Conservation (phyloP, 129 eudicot genomes). For the Artemisia annua region DNA sequence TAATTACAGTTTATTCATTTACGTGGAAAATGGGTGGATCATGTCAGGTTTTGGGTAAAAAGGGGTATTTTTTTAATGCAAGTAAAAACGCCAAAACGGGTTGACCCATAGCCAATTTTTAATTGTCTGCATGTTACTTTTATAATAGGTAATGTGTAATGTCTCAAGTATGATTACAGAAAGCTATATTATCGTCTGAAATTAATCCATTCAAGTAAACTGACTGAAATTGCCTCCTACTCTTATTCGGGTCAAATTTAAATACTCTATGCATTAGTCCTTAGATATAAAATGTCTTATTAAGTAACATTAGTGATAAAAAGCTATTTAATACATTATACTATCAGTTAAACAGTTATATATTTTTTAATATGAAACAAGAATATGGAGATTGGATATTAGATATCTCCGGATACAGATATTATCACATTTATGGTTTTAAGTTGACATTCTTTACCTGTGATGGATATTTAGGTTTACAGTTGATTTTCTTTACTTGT, state of each 20-base stretch:
- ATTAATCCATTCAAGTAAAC: neutral
- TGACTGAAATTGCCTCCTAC: too few species aligned
- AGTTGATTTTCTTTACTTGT: slow-evolving; percentile 14
- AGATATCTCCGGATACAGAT: too few species aligned
- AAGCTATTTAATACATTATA: too few species aligned
- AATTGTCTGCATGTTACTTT: neutral
- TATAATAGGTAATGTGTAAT: neutral
- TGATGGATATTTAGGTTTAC: neutral
- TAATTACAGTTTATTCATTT: neutral
- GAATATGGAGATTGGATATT: too few species aligned
- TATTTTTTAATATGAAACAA: too few species aligned
- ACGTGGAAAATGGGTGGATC: neutral
- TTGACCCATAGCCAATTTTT: neutral
- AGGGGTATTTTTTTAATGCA: neutral
- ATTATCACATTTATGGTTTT: too few species aligned
- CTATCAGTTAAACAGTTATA: too few species aligned
- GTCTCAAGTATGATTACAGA: neutral
- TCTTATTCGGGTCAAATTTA: too few species aligned
- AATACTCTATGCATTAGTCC: too few species aligned
- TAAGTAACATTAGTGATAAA: too few species aligned
- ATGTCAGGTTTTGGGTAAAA: neutral
- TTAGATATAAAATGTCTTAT: too few species aligned
- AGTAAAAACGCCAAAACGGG: neutral
- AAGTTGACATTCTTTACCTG: too few species aligned
- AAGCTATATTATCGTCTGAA: neutral